These are phyloP conservation scores for Podila clonocystis DNA, from an alignment of 192 early-diverging fungal genomes.

Conservation along the genomic window DNA sequence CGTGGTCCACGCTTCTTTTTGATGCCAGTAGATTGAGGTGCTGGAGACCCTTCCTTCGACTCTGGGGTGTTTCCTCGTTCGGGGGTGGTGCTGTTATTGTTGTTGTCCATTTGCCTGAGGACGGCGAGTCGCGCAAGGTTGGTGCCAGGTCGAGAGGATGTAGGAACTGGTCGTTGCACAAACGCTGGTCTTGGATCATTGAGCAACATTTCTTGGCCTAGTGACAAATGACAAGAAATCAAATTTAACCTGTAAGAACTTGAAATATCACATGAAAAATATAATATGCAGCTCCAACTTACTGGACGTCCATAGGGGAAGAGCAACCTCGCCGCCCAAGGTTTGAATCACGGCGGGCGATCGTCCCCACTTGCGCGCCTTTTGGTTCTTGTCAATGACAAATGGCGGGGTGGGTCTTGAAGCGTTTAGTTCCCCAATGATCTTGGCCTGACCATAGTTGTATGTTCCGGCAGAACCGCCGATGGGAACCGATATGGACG, in stretches of 20 bases:
- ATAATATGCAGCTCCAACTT: neutral
- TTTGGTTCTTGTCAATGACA: conserved; percentile 37
- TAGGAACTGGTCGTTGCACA: conserved; percentile 16
- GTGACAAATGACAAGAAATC: neutral
- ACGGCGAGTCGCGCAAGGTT: conserved; percentile 37
- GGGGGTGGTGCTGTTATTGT: conserved; percentile 22
- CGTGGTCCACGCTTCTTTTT: conserved; percentile 21
- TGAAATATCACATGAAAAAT: neutral
- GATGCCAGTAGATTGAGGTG: conserved; percentile 5
- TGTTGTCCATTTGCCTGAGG: conserved; percentile 26
- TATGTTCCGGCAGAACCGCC: neutral
- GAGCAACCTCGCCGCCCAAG: conserved; percentile 27
- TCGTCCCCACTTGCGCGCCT: conserved; percentile 37
- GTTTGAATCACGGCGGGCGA: conserved; percentile 25
- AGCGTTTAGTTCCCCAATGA: conserved; percentile 10
- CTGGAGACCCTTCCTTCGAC: conserved; percentile 31
- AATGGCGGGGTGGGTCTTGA: conserved; percentile 12
- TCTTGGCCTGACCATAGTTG: neutral
- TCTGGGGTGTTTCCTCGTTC: conserved; percentile 49
- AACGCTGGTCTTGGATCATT: conserved; percentile 36
- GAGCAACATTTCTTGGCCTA: conserved; percentile 50
- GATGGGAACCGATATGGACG: neutral
- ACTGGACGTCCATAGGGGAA: conserved; percentile 48
- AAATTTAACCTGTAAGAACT: neutral
- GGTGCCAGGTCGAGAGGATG: conserved; percentile 9